Base-by-base conservation (phyloP, 768 basidiomycete genomes). In the Leucosporidium yakuticum region DNA sequence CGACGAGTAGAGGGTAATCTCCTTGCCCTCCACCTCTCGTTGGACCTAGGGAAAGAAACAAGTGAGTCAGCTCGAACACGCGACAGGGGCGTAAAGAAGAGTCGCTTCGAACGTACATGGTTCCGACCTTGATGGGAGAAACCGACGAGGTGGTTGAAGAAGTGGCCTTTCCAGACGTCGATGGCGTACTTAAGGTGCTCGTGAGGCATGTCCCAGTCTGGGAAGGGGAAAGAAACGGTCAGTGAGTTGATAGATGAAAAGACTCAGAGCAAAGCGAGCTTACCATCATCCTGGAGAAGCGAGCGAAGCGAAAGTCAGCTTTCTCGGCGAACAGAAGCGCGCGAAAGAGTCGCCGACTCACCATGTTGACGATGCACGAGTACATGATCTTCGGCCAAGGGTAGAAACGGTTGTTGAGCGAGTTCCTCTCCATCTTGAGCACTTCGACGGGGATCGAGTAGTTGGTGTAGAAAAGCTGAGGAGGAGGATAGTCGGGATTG, bases 351-450 rank as follows among this genome's bases (percentile, higher is more conserved):
- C n/a, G 57, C 31, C 19, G 25, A 12, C 59, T 27, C 48, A 60
- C 59, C 59, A 60, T 60, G 25, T 60, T 44, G 59, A 60, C 25
- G 11, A 60, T 25, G 48, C 59, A 60, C 21, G 32, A 36, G 59
- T 60, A 60, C 48, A 44, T 47, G 36, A 60, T 60, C 47, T 60
- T 36, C 44, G 59, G 59, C 44, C 48, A 60, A 4, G 59, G 59
- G 39, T 47, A 27, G 59, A 60, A 60, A n/a, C 59, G 59, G 21
- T 60, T 60, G 29, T 60, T 60, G 59, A 60, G 59, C 59, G 59
- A 60, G n/a, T 60, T 39, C 19, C 48, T n/a, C 15, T 60, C 27
- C 44, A 49, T 47, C 48, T 31, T 44, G 48, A 60, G 23, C 36
- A 60, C 29, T 44, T 60, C 59, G 59, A 60, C 59, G 39, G 59